Base-by-base conservation (phyloP, 179 eudicot genomes). In the Silene coronaria region DNA sequence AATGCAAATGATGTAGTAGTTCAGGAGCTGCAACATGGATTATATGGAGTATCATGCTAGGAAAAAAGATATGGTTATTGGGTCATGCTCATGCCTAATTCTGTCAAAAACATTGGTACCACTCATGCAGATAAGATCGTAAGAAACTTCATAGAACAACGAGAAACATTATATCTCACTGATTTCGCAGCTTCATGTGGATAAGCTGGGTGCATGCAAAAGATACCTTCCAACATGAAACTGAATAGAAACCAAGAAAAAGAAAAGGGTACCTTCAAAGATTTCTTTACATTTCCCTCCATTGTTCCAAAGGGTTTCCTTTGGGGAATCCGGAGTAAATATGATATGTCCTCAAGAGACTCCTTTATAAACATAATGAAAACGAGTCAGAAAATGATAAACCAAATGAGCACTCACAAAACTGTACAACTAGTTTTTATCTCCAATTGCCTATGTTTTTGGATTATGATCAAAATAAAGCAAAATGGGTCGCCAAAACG, bases 251-350 rank as follows among this genome's bases (percentile, higher is more conserved):
- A 10, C 26, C 55, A 57, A 16, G 48, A 6, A 58, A 32, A 38
- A 45, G 53, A 19, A 36, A 77, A 67, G 64, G 34, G 65, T 84
- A 90, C 99, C 97, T 92, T 95, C 2, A 95, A 71, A 53, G 97
- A 92, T 83, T 89, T 95, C 82, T 95, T 92, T 65, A 92, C 95
- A 76, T 92, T 90, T 36, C 97, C 96, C 83, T 95, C 99, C 99
- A 95, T 95, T 16, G 99, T 95, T 81, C 97, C 92, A 74, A 81
- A 95, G 21, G 99, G 99, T 79, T 92, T 95, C 79, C 99, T 86
- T 81, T 95, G 99, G n/a, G 99, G 97, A 81, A 95, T 95, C 83
- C 99, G 89, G 17, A 92, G 91, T 87, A 92, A 86, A 85, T 95
- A 95, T 30, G 99, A 92, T 74, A 92, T 78, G 71, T 92, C 99